Percentiles rank a stretch among this genome's conserved stretches.
Conservation (phyloP, 345 rosid genomes). For the Gossypium arboreum region DNA sequence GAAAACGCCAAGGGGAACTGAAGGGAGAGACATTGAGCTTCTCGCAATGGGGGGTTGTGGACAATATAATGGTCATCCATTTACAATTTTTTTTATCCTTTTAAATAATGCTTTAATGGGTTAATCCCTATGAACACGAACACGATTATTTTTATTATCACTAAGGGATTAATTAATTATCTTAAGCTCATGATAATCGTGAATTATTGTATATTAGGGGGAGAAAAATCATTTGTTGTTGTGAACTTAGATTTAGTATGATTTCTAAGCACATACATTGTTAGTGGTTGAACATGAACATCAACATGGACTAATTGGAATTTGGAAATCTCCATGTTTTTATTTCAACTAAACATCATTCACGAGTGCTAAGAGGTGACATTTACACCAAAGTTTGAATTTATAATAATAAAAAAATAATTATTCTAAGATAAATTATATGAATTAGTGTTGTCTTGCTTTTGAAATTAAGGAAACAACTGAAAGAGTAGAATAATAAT, state of each 20-base stretch:
- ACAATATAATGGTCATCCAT: conserved; percentile 13
- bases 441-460: too few relatives aligned
- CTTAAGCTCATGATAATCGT: background rate
- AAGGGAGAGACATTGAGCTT: background rate
- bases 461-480: too few relatives aligned
- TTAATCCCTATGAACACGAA: background rate
- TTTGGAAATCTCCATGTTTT: background rate
- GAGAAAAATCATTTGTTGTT: too few relatives aligned
- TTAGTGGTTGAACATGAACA: background rate
- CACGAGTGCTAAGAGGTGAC: too few relatives aligned
- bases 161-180: background rate
- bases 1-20: background rate
- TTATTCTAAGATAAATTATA: too few relatives aligned
- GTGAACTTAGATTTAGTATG: background rate
- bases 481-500: too few relatives aligned
- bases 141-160: background rate
- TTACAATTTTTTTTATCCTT: background rate
- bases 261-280: background rate
- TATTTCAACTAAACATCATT: too few relatives aligned
- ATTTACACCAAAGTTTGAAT: too few relatives aligned
- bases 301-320: background rate
- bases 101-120: background rate
- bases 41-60: conserved; percentile 4
- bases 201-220: background rate
- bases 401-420: too few relatives aligned